A percentile compares a stretch with the other conserved stretches of the same genome.
These are phyloP conservation scores for Podila clonocystis DNA, from an alignment of 192 early-diverging fungal species.

Conservation along the genomic window DNA sequence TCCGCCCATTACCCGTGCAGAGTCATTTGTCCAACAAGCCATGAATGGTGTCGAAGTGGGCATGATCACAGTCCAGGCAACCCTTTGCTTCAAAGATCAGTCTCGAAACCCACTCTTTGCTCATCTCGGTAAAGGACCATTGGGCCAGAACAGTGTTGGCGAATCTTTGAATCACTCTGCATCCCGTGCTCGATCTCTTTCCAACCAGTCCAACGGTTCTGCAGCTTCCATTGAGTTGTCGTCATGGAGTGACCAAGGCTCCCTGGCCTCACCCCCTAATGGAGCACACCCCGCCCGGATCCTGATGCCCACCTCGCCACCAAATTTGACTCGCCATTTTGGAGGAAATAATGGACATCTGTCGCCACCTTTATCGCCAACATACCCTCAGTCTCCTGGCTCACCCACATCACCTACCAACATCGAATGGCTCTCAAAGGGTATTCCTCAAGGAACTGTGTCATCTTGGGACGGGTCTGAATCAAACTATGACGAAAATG, in stretches of 20 bases:
- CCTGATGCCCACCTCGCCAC: conserved; percentile 30
- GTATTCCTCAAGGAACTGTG: not conserved
- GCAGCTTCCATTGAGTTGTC: conserved; percentile 11
- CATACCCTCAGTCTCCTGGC: conserved; percentile 8
- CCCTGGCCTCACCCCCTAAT: not conserved
- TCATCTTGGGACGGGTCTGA: conserved; percentile 25
- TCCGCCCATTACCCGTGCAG: conserved; percentile 7
- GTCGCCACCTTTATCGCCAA: conserved; percentile 36
- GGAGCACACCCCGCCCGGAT: not conserved
- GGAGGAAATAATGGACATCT: not conserved
- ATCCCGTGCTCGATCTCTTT: conserved; percentile 1
- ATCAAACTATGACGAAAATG: conserved; percentile 9
- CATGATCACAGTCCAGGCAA: conserved; percentile 38
- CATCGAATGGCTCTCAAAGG: conserved; percentile 17
- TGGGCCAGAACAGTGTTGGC: not conserved
- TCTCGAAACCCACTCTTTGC: conserved; percentile 33
- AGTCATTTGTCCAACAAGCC: conserved; percentile 37
- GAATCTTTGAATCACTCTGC: not conserved
- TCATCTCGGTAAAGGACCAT: conserved; percentile 22
- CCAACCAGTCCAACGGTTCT: conserved; percentile 17
- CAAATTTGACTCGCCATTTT: conserved; percentile 23
- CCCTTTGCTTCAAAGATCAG: conserved; percentile 39
- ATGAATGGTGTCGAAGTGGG: conserved; percentile 49
- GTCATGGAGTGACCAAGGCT: not conserved
- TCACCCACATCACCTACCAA: conserved; percentile 6